A percentile compares a stretch with the other conserved stretches of the same genome.
These are phyloP conservation scores for Verticillium dahliae DNA, from an alignment of 2,329 filamentous ascomycete genomes.

Conservation along the genomic window DNA sequence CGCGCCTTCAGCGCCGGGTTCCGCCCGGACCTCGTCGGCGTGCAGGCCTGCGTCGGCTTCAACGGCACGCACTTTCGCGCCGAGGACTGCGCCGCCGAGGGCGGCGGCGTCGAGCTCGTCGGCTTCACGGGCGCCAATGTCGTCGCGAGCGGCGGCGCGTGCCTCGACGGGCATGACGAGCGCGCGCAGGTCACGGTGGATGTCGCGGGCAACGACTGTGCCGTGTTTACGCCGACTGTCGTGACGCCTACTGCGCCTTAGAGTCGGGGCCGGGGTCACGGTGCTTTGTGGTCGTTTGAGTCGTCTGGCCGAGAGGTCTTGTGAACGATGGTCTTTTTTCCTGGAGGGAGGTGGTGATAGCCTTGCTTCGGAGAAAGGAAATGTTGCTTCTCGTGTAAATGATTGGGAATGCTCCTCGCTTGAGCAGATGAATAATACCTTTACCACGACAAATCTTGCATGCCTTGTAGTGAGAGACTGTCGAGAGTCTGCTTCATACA, in stretches of 20 bases:
- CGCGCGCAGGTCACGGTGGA: slow-evolving; percentile 23
- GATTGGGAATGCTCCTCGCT: background rate
- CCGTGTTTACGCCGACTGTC: slow-evolving; percentile 20
- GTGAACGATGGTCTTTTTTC: background rate
- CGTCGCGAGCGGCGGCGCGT: slow-evolving; percentile 21
- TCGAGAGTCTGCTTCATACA: too few relatives aligned
- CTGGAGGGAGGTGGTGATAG: background rate
- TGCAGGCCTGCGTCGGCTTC: slow-evolving; percentile 30
- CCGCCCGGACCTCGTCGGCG: slow-evolving; percentile 27
- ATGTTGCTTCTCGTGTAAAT: background rate
- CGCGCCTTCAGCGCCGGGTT: slow-evolving; percentile 28
- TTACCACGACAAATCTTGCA: background rate
- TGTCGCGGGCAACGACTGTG: slow-evolving; percentile 19
- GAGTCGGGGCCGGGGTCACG: background rate
- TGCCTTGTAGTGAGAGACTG: too few relatives aligned
- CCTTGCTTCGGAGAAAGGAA: background rate
- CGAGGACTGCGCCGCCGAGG: slow-evolving; percentile 22
- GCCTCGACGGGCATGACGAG: slow-evolving; percentile 25
- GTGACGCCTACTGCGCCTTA: slow-evolving; percentile 14
- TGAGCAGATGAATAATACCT: background rate
- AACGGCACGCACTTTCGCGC: slow-evolving; percentile 30
- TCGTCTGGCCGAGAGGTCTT: too few relatives aligned
- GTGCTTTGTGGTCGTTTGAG: too few relatives aligned
- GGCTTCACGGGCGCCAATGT: slow-evolving; percentile 19
- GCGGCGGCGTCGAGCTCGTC: slow-evolving; percentile 15